Evolutionary conservation across 2,329 filamentous ascomycete genomes (phyloP).

Genomic region (Pseudogymnoascus sp.): DNA sequence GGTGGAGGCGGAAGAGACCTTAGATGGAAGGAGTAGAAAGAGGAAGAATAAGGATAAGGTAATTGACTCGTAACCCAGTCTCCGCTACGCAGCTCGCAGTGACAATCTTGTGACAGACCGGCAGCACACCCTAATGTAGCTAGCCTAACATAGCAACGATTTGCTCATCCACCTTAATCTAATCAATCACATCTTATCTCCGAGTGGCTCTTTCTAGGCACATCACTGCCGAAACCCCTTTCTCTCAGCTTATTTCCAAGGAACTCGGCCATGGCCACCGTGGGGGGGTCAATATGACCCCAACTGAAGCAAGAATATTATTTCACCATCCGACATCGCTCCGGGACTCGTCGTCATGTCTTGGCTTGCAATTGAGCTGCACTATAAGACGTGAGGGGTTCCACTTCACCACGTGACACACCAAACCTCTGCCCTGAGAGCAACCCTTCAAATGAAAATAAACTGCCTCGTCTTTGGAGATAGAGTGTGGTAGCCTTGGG

Average conservation of each 20-base stretch:
- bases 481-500: neutral
- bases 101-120: neutral
- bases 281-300: neutral
- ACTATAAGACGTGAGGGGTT: neutral
- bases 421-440: neutral
- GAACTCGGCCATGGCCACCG: neutral
- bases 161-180: neutral
- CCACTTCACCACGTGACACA: neutral
- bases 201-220: neutral
- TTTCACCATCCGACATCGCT: neutral
- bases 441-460: neutral
- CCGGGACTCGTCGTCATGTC: neutral
- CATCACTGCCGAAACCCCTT: neutral
- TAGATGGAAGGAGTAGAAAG: neutral
- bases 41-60: neutral
- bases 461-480: neutral
- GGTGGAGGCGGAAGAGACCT: neutral
- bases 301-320: neutral
- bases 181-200: conserved; percentile 7
- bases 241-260: neutral
- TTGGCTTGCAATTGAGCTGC: neutral
- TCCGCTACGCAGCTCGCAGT: neutral
- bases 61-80: neutral
- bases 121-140: neutral
- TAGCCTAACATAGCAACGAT: conserved; percentile 8